A percentile compares a stretch with the other conserved stretches of the same genome.
These are phyloP conservation scores for Fusarium sp. DNA, from an alignment of 2,329 filamentous ascomycete species.

Conservation along the genomic window DNA sequence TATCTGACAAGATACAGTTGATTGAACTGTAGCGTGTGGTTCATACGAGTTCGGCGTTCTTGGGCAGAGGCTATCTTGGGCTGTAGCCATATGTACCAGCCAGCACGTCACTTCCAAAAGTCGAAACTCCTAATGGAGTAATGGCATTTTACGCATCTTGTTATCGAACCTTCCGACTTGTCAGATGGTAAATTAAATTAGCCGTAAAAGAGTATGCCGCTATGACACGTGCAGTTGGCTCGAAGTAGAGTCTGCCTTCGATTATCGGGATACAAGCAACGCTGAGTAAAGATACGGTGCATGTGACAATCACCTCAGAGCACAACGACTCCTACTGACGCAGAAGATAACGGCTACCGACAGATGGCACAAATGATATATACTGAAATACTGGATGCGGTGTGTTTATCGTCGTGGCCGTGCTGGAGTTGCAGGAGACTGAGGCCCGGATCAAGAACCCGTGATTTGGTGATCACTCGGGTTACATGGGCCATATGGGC, in stretches of 20 bases:
- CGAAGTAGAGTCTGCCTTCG: neutral
- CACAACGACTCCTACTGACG: neutral
- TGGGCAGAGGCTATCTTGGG: too few relatives aligned
- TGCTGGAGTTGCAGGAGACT: conserved; percentile 21
- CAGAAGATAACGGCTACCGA: neutral
- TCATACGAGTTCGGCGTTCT: too few relatives aligned
- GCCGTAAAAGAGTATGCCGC: too few relatives aligned
- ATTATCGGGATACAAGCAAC: neutral
- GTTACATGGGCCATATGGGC: neutral
- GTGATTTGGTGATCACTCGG: conserved; percentile 10
- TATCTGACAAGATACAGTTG: too few relatives aligned
- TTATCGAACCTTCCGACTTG: neutral
- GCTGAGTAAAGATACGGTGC: neutral
- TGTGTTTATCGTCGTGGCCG: neutral
- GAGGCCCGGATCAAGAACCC: conserved; percentile 6
- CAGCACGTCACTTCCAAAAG: neutral
- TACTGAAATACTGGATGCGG: too few relatives aligned
- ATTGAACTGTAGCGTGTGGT: too few relatives aligned
- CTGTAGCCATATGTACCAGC: too few relatives aligned
- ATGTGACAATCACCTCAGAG: neutral
- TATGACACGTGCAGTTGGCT: neutral
- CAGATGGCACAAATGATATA: neutral
- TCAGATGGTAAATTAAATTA: too few relatives aligned
- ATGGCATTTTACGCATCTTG: neutral
- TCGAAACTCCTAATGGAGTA: neutral